Conservation (phyloP, 2,329 filamentous ascomycete genomes). For the Xylaria multiplex region DNA sequence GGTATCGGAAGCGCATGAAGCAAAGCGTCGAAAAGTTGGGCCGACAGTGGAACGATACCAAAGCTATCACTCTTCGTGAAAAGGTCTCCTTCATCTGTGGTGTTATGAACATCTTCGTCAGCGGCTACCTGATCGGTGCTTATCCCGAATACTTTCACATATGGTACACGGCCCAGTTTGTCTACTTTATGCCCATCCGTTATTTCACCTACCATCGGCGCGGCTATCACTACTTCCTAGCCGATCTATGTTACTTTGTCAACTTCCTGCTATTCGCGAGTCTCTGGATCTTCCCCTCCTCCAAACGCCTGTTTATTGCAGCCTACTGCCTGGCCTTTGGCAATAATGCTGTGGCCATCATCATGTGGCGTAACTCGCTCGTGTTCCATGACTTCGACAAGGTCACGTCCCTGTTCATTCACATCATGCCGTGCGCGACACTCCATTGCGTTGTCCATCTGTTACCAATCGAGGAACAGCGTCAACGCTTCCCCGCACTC, state of each 20-base stretch:
- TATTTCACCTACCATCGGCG: constrained; percentile 90
- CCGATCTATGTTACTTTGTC: constrained; percentile 98
- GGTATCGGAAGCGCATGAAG: constrained; percentile 88
- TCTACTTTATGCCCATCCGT: constrained; percentile 97
- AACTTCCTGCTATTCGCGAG: constrained; percentile 84
- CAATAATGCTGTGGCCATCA: constrained; percentile 97
- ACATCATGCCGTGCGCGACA: constrained; percentile 97
- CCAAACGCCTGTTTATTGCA: constrained; percentile 90
- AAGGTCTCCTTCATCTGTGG: constrained; percentile 97
- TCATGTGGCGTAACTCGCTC: constrained; percentile 98
- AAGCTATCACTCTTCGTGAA: constrained; percentile 86
- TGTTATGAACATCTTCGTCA: constrained; percentile 97
- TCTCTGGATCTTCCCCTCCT: constrained; percentile 90
- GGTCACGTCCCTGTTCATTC: constrained; percentile 97
- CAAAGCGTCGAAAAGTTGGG: constrained; percentile 87
- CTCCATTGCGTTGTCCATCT: constrained; percentile 93
- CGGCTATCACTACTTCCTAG: constrained; percentile 96
- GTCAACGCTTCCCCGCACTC: constrained; percentile 81
- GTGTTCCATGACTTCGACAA: constrained; percentile 99
- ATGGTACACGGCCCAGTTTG: constrained; percentile 89
- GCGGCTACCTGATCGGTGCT: constrained; percentile 90
- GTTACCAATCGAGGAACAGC: constrained; percentile 71
- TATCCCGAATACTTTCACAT: constrained; percentile 86
- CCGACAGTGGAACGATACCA: constrained; percentile 87
- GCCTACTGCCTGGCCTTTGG: constrained; percentile 93